Evolutionary conservation across 345 rosid genomes (phyloP).

Genomic region (Gossypium stocksii): DNA sequence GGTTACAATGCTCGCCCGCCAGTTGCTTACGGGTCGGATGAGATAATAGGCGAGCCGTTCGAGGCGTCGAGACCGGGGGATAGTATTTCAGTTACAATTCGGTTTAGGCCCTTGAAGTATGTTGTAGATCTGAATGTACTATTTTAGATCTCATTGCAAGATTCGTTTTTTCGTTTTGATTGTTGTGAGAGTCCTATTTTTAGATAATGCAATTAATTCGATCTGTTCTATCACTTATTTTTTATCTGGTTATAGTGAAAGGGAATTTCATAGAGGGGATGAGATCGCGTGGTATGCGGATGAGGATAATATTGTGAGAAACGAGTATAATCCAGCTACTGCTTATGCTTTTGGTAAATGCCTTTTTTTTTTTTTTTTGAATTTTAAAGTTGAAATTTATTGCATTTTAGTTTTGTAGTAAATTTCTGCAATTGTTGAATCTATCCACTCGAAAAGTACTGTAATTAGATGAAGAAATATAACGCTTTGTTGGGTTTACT

Average conservation of each 20-base stretch:
- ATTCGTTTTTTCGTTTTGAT: not conserved
- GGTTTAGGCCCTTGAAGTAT: slow-evolving; percentile 95
- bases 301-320: slow-evolving; percentile 85
- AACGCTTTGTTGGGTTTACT: not conserved
- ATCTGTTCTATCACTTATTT: slow-evolving; percentile 10
- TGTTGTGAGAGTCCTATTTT: not conserved
- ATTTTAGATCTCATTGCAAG: slow-evolving; percentile 45
- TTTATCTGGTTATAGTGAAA: slow-evolving; percentile 53
- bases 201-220: slow-evolving; percentile 2
- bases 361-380: not conserved
- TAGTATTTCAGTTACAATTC: slow-evolving; percentile 94
- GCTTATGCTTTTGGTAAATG: slow-evolving; percentile 84
- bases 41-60: slow-evolving; percentile 58
- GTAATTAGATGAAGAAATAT: not conserved
- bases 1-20: slow-evolving; percentile 42
- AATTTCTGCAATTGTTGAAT: not conserved
- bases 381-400: not conserved
- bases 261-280: slow-evolving; percentile 93
- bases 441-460: not conserved
- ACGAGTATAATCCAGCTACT: slow-evolving; percentile 80
- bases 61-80: slow-evolving; percentile 65
- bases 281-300: slow-evolving; percentile 97
- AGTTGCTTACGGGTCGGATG: slow-evolving; percentile 60
- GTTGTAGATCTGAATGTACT: slow-evolving; percentile 43
- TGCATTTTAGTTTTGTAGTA: not conserved